Evolutionary conservation across 164 flowering plant species (phyloP).

Genomic region (Vitis cinerea): DNA sequence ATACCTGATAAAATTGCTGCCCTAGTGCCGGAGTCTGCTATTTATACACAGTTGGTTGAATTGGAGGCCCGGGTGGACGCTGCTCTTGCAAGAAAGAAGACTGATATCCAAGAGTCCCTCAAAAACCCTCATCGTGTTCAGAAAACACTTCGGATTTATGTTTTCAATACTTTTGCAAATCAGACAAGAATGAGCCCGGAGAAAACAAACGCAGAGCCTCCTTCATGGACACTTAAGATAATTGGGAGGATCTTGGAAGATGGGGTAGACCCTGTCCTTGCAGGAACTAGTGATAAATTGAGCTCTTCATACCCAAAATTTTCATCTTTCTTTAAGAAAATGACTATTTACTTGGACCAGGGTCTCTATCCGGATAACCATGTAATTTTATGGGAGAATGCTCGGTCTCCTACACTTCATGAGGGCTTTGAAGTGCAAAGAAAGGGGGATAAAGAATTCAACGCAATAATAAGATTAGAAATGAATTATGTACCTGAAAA

Average conservation of each 20-base stretch:
- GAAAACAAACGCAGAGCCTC: constrained; percentile 41
- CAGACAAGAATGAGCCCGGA: constrained; percentile 42
- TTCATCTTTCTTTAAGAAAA: constrained; percentile 78
- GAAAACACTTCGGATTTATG: constrained; percentile 68
- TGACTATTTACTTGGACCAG: constrained; percentile 73
- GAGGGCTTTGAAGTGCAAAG: constrained; percentile 93
- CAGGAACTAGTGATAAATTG: constrained; percentile 35
- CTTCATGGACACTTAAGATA: constrained; percentile 86
- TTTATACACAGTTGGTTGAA: constrained; percentile 75
- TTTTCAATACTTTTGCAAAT: constrained; percentile 75
- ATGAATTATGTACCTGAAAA: constrained; percentile 81
- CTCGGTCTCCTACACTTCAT: constrained; percentile 62
- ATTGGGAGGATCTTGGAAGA: constrained; percentile 82
- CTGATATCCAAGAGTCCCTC: constrained; percentile 66
- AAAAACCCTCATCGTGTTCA: constrained; percentile 63
- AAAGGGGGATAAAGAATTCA: constrained; percentile 86
- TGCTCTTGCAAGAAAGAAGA: constrained; percentile 69
- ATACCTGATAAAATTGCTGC: constrained; percentile 77
- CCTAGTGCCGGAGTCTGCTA: constrained; percentile 72
- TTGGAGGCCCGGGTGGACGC: constrained; percentile 76
- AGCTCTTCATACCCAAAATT: constrained; percentile 54
- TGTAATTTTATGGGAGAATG: constrained; percentile 73
- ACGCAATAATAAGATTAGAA: constrained; percentile 60
- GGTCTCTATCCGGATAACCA: constrained; percentile 78
- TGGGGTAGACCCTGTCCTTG: constrained; percentile 55